Conservation (phyloP, 495 filamentous ascomycete genomes). For the Melanomma pulvis-pyrius region DNA sequence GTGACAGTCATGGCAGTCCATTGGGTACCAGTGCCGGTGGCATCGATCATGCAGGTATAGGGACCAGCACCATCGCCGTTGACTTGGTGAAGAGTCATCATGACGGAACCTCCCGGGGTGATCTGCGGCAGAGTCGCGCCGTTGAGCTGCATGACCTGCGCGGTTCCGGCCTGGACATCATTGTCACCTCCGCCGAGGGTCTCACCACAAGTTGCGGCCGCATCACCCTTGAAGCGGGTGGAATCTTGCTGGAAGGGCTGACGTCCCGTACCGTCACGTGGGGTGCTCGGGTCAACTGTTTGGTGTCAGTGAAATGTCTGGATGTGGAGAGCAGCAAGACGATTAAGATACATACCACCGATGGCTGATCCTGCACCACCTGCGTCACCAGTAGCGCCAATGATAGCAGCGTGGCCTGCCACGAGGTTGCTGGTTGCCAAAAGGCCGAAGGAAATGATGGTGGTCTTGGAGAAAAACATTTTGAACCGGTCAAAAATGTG, state of each 20-base stretch:
- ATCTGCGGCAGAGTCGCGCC: slow-evolving; percentile 55
- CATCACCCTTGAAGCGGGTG: slow-evolving; percentile 53
- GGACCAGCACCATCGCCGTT: slow-evolving; percentile 61
- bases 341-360: slow-evolving; percentile 41
- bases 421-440: slow-evolving; percentile 40
- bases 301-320: slow-evolving; percentile 27
- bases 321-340: neutral
- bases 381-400: slow-evolving; percentile 51
- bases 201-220: slow-evolving; percentile 36
- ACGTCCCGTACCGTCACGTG: slow-evolving; percentile 56
- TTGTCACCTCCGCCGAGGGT: slow-evolving; percentile 50
- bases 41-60: slow-evolving; percentile 57
- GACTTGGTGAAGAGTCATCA: slow-evolving; percentile 60
- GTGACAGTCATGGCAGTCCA: slow-evolving; percentile 41
- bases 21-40: slow-evolving; percentile 47
- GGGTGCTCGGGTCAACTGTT: slow-evolving; percentile 53
- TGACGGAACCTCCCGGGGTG: slow-evolving; percentile 50
- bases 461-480: slow-evolving; percentile 35
- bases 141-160: slow-evolving; percentile 47
- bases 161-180: slow-evolving; percentile 52
- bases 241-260: slow-evolving; percentile 57
- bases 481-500: slow-evolving; percentile 31
- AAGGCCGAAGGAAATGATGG: slow-evolving; percentile 35
- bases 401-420: slow-evolving; percentile 56
- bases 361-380: slow-evolving; percentile 48